Evolutionary conservation across 2,329 filamentous ascomycete genomes (phyloP).

Genomic region (Biscogniauxia sp.): DNA sequence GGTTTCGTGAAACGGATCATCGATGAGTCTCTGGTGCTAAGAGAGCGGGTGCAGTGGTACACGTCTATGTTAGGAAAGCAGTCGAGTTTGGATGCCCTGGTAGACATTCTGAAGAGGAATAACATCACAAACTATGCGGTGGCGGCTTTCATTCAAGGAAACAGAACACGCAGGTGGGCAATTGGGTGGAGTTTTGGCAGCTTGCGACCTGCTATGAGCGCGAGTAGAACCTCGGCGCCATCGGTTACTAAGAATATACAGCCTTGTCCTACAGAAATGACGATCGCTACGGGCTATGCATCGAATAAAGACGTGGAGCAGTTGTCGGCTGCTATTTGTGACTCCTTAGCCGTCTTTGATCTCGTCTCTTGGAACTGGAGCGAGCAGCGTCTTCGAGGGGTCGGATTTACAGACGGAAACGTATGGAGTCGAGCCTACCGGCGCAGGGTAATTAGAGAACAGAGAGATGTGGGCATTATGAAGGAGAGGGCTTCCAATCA

Average conservation of each 20-base stretch:
- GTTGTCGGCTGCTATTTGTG: constrained; percentile 34
- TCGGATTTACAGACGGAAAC: constrained; percentile 65
- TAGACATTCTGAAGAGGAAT: constrained; percentile 57
- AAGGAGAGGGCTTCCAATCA: neutral
- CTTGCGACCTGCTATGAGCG: constrained; percentile 55
- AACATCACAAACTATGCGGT: constrained; percentile 77
- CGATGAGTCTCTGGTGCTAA: constrained; percentile 61
- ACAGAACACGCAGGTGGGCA: constrained; percentile 79
- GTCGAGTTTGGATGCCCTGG: constrained; percentile 60
- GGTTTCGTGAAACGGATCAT: constrained; percentile 72
- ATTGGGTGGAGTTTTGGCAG: constrained; percentile 81
- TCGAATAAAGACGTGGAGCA: constrained; percentile 2
- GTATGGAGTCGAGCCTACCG: constrained; percentile 78
- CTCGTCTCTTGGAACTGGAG: constrained; percentile 65
- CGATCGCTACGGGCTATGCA: constrained; percentile 38
- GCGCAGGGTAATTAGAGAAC: constrained; percentile 49
- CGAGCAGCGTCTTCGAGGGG: constrained; percentile 47
- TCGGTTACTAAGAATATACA: constrained; percentile 41
- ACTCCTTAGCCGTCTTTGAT: constrained; percentile 54
- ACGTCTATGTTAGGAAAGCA: constrained; percentile 87
- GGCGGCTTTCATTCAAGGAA: constrained; percentile 74
- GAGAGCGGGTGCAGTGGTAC: constrained; percentile 75
- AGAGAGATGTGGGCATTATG: constrained; percentile 22
- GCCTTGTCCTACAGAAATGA: constrained; percentile 41
- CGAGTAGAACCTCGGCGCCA: constrained; percentile 42